Evolutionary conservation across 345 rosid genomes (phyloP).

Genomic region (Dipteronia dyeriana): DNA sequence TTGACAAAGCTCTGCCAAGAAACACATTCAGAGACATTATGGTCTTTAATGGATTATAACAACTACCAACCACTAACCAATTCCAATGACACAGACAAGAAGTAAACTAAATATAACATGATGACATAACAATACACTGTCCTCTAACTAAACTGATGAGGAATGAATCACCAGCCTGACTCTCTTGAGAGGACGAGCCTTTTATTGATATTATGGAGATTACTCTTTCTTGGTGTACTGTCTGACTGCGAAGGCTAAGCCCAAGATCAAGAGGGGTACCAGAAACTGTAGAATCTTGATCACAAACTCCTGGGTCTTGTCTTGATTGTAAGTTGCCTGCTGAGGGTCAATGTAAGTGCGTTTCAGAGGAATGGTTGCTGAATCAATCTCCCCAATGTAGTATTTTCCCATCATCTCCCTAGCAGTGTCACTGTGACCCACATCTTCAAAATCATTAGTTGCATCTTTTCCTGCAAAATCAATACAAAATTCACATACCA

Average conservation of each 20-base stretch:
- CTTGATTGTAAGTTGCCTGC: constrained; percentile 47
- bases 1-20: not conserved
- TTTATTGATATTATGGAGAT: constrained; percentile 18
- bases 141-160: constrained; percentile 3
- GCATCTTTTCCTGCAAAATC: constrained; percentile 77
- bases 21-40: constrained; percentile 1
- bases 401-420: constrained; percentile 77
- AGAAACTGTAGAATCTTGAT: constrained; percentile 87
- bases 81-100: not conserved
- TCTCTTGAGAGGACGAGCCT: not conserved
- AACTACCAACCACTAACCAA: not conserved
- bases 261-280: constrained; percentile 83
- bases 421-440: constrained; percentile 93
- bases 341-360: constrained; percentile 54
- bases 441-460: constrained; percentile 88
- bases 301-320: constrained; percentile 63
- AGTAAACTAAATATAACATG: not conserved
- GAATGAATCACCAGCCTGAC: constrained; percentile 18
- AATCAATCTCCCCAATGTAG: constrained; percentile 73
- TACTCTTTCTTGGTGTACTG: constrained; percentile 86
- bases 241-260: constrained; percentile 72
- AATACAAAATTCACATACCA: not conserved
- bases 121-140: not conserved
- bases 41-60: not conserved
- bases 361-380: constrained; percentile 55